These are phyloP conservation scores for Vitis cinerea DNA, from an alignment of 164 flowering plant species.

Conservation along the genomic window DNA sequence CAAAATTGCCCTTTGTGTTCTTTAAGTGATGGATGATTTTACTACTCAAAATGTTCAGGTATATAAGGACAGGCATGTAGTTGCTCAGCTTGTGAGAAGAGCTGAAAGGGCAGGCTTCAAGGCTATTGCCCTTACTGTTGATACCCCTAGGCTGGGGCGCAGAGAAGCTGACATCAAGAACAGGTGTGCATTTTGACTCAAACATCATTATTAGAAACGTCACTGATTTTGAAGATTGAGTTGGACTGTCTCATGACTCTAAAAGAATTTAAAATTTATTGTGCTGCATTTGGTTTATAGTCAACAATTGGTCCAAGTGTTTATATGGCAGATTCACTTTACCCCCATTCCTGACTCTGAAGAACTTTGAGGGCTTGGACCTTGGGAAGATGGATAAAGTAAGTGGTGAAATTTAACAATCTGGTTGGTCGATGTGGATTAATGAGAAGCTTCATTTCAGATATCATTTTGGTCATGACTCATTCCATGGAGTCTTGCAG, in stretches of 20 bases:
- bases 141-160: conserved; percentile 64
- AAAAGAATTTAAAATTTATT: too few species aligned
- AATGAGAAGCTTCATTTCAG: not conserved
- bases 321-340: conserved; percentile 38
- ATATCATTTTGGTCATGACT: not conserved
- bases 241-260: not conserved
- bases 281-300: too few species aligned
- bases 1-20: not conserved
- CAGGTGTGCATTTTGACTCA: conserved; percentile 28
- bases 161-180: conserved; percentile 67
- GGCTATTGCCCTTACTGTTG: conserved; percentile 69
- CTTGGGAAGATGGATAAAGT: conserved; percentile 57
- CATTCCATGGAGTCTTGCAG: conserved; percentile 22
- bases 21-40: not conserved
- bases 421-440: not conserved
- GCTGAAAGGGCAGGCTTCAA: conserved; percentile 74
- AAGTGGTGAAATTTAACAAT: not conserved
- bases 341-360: conserved; percentile 53
- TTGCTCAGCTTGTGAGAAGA: conserved; percentile 53
- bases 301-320: not conserved
- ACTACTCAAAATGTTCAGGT: conserved; percentile 24
- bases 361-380: conserved; percentile 62
- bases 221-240: not conserved
- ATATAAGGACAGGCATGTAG: conserved; percentile 47
- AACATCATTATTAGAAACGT: not conserved